These are phyloP conservation scores for Paralagenidium karlingii DNA, from an alignment of 352 stramenopile species.

Conservation along the genomic window DNA sequence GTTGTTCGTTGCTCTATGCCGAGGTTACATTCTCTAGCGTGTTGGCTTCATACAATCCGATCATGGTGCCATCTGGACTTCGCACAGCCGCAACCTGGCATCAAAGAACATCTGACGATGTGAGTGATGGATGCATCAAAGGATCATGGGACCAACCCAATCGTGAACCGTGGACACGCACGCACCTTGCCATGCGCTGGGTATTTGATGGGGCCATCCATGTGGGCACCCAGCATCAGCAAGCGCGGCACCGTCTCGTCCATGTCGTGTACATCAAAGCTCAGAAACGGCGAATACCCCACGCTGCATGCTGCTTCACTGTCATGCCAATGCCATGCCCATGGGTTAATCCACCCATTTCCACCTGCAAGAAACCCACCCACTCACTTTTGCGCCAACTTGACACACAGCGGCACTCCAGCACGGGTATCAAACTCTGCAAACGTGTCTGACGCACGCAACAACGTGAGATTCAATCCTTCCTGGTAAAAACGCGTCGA, in stretches of 20 bases:
- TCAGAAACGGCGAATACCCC: constrained; percentile 86
- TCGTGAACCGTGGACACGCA: neutral
- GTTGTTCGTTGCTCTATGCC: too few relatives aligned
- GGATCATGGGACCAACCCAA: neutral
- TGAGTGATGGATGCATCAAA: neutral
- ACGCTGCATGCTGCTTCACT: constrained; percentile 73
- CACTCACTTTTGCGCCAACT: constrained; percentile 59
- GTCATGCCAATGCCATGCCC: constrained; percentile 1
- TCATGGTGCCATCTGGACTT: constrained; percentile 86
- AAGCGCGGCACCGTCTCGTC: constrained; percentile 76
- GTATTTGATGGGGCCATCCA: constrained; percentile 90
- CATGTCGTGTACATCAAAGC: constrained; percentile 85
- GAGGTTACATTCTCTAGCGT: constrained; percentile 78
- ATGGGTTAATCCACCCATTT: neutral
- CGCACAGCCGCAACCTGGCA: constrained; percentile 69
- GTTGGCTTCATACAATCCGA: constrained; percentile 86
- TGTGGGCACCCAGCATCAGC: constrained; percentile 77
- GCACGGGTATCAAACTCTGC: constrained; percentile 63
- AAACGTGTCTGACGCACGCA: constrained; percentile 70
- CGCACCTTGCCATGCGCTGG: constrained; percentile 77
- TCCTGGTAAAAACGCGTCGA: constrained; percentile 79
- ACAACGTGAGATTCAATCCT: constrained; percentile 56
- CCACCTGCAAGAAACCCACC: neutral
- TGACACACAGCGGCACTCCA: constrained; percentile 59
- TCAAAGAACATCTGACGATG: neutral